Evolutionary conservation across 306 rosid genomes (phyloP).

Genomic region (Cicer bijugum): DNA sequence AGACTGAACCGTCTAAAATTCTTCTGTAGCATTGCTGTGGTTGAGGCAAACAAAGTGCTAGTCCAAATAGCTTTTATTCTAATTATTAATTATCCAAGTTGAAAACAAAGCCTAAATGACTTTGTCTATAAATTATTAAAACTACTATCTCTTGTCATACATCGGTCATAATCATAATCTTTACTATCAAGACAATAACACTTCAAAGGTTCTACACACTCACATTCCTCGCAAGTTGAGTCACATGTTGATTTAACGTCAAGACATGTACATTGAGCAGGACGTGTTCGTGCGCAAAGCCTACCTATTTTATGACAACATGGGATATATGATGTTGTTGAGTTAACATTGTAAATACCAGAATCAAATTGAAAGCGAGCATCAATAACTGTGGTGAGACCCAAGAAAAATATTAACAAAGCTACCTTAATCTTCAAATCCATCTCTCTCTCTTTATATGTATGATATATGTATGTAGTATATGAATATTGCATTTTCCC

Average conservation of each 20-base stretch:
- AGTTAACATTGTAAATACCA: not conserved
- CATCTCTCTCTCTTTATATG: not conserved
- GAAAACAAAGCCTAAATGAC: not conserved
- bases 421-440: constrained; percentile 10
- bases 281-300: not conserved
- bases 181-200: not conserved
- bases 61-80: not conserved
- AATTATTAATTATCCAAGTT: not conserved
- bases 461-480: too few relatives aligned
- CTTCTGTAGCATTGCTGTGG: not conserved
- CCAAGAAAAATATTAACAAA: not conserved
- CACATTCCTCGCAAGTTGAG: not conserved
- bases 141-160: not conserved
- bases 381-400: constrained; percentile 13
- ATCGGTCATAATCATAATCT: not conserved
- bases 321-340: not conserved
- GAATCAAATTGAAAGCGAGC: constrained; percentile 4
- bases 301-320: not conserved
- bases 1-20: too few relatives aligned
- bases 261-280: not conserved
- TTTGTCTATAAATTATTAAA: not conserved
- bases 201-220: not conserved
- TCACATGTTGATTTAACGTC: not conserved
- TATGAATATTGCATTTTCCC: not conserved
- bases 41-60: not conserved